Conservation (phyloP, 2,329 filamentous ascomycete genomes). For the Paecilomyces dactylethromorphus region DNA sequence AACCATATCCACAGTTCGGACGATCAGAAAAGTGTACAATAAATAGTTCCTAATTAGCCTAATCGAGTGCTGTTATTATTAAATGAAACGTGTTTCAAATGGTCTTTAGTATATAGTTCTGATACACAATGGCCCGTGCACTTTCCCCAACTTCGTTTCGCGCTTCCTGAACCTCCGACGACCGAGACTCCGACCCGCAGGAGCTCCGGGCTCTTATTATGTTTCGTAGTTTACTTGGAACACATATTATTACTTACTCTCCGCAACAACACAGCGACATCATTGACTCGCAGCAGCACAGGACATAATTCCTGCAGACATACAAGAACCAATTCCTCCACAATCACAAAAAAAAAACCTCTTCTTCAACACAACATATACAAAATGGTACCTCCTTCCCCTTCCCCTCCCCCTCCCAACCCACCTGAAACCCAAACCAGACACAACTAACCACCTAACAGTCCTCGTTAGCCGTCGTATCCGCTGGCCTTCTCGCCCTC, state of each 20-base stretch:
- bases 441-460: conserved; percentile 15
- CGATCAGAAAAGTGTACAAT: not conserved
- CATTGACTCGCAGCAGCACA: no score
- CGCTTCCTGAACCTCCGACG: not conserved
- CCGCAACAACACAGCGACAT: no score
- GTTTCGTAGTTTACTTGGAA: not conserved
- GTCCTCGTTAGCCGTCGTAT: no score
- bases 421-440: conserved; percentile 1
- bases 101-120: no score
- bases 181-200: not conserved
- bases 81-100: no score
- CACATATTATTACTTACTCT: not conserved
- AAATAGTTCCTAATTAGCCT: not conserved
- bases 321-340: no score
- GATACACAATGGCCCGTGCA: not conserved
- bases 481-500: conserved; percentile 71
- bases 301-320: no score
- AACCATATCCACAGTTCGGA: not conserved
- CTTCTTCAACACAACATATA: not conserved
- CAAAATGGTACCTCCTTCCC: not conserved
- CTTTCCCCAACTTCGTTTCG: not conserved
- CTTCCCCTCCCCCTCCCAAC: not conserved
- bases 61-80: no score
- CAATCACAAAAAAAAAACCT: not conserved
- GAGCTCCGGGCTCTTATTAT: not conserved